Base-by-base conservation (phyloP, 345 rosid genomes). In the Linum tenue region DNA sequence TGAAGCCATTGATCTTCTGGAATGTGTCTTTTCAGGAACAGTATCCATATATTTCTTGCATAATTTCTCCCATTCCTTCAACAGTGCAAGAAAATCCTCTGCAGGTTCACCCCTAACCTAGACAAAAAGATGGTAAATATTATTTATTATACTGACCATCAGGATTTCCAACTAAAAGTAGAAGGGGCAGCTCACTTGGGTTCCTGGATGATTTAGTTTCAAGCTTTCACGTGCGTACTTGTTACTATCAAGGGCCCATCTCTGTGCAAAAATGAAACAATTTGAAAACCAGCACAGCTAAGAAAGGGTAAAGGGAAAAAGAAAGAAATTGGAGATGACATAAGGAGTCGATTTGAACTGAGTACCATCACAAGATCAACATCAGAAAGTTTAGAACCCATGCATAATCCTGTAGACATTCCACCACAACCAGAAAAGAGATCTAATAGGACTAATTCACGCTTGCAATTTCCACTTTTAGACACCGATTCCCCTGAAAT, bases 391-490 rank as follows among this genome's bases (percentile, higher is more conserved):
- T 83, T 87, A 78, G 91, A 86, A 63, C 98, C 98, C n/a, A 92
- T 89, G 77, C 83, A 76, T 67, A 92, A 76, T 65, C 98, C 97
- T 62, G 90, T 89, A 43, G 98, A 89, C 98, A 92, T 89, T 81
- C 98, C 98, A 73, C 98, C 97, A 79, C 98, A 89, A 39, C 98
- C 98, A 73, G 89, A 81, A 79, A 83, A 92, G 62, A 89, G 85
- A 85, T 92, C 98, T 72, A 89, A 83, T 36, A 92, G 77, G 7
- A 64, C 60, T 57, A 92, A 74, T 65, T 82, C 82, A 58, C 69
- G 66, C 78, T 80, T 78, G 69, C 37, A 55, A 69, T 58, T 53
- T 58, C 74, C 84, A 59, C 67, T 59, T 63, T 17, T 71, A 62
- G 77, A 75, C 69, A 66, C 64, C 56, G 39, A 72, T 44, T 69